Evolutionary conservation across 495 filamentous ascomycete genomes (phyloP).

Genomic region (Xylaria flabelliformis): DNA sequence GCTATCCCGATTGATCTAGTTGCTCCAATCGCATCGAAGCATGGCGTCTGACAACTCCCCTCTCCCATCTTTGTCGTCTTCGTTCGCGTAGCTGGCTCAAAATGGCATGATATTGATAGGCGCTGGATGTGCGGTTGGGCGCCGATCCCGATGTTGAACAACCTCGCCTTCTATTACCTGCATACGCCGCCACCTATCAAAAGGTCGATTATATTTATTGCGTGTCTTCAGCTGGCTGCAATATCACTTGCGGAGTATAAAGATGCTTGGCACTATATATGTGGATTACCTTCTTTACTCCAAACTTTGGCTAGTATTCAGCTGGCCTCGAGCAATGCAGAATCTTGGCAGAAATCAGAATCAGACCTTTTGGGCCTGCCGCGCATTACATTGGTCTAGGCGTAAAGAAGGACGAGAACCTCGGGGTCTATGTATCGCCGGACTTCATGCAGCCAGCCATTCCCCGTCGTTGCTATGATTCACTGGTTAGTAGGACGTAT

Average conservation of each 20-base stretch:
- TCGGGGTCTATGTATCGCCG: not conserved
- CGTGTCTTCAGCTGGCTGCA: constrained; percentile 11
- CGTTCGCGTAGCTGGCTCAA: not conserved
- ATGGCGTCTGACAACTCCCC: not conserved
- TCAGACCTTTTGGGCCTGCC: not conserved
- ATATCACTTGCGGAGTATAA: not conserved
- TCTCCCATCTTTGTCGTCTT: not conserved
- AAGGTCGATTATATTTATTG: not conserved
- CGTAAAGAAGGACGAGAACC: not conserved
- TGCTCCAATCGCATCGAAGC: not conserved
- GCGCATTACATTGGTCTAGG: not conserved
- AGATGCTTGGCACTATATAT: constrained; percentile 7
- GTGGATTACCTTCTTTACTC: not conserved
- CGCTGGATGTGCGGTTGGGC: no score
- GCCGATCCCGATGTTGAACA: not conserved
- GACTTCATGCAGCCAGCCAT: not conserved
- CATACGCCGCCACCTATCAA: constrained; percentile 5
- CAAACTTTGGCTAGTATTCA: not conserved
- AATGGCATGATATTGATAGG: not conserved
- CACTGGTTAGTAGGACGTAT: not conserved
- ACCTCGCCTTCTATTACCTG: not conserved
- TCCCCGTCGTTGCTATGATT: not conserved
- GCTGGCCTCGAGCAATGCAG: not conserved
- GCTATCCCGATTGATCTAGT: constrained; percentile 1
- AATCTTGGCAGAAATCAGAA: not conserved